Percentiles rank a stretch among this genome's conserved stretches.
Conservation (phyloP, 257 asterid genomes). For the Solanum sparsipilum region DNA sequence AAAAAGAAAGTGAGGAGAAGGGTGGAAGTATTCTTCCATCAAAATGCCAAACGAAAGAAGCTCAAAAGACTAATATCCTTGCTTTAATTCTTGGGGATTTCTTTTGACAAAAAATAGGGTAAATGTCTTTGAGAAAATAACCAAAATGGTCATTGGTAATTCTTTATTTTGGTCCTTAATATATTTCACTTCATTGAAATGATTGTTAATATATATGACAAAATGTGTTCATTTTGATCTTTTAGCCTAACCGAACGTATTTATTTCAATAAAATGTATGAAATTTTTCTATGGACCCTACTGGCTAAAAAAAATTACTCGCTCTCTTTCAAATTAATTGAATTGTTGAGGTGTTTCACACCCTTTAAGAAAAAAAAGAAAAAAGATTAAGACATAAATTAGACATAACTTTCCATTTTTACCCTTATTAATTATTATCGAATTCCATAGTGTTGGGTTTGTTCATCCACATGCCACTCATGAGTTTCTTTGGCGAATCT, state of each 20-base stretch:
- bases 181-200: no score
- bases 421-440: neutral
- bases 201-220: neutral
- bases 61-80: neutral
- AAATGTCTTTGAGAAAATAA: no score
- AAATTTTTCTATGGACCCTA: neutral
- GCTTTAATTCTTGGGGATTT: neutral
- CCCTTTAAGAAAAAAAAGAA: neutral
- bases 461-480: no score
- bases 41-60: neutral
- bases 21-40: neutral
- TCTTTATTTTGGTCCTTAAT: no score
- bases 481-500: no score
- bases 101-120: neutral
- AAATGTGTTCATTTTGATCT: neutral
- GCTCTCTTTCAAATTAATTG: no score
- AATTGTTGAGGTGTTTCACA: neutral
- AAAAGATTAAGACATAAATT: neutral
- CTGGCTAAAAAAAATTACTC: neutral
- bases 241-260: neutral
- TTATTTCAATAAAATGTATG: no score
- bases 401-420: neutral
- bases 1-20: neutral
- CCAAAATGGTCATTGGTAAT: no score
- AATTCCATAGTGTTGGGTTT: no score